Evolutionary conservation across 73 alveolate genomes (phyloP).

Genomic region (Paramecium caudatum): DNA sequence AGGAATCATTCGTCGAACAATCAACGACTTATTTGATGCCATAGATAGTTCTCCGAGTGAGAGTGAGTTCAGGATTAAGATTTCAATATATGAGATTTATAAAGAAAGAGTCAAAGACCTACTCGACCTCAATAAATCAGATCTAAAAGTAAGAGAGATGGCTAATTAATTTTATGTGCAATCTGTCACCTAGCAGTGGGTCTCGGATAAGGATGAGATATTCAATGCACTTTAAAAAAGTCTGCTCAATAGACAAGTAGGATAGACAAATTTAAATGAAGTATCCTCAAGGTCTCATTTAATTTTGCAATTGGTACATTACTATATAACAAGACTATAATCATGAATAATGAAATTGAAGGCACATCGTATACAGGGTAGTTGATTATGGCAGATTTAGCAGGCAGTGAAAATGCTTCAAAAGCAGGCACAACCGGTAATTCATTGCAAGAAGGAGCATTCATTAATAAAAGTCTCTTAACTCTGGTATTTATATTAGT

Average conservation of each 20-base stretch:
- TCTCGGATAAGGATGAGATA: slow-evolving; percentile 84
- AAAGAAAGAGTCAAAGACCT: slow-evolving; percentile 93
- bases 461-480: slow-evolving; percentile 88
- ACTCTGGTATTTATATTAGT: slow-evolving; percentile 69
- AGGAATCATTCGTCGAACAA: slow-evolving; percentile 95
- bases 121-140: slow-evolving; percentile 83
- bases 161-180: slow-evolving; percentile 88
- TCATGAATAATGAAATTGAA: slow-evolving; percentile 66
- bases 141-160: slow-evolving; percentile 91
- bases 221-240: slow-evolving; percentile 89
- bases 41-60: slow-evolving; percentile 87
- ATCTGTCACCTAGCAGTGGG: slow-evolving; percentile 88
- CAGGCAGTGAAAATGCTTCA: slow-evolving; percentile 95
- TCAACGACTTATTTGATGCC: slow-evolving; percentile 87
- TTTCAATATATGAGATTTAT: slow-evolving; percentile 90
- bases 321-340: slow-evolving; percentile 41
- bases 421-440: slow-evolving; percentile 95
- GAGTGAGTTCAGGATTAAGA: slow-evolving; percentile 90
- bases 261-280: slow-evolving; percentile 92
- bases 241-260: slow-evolving; percentile 87
- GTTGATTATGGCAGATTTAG: slow-evolving; percentile 94
- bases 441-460: slow-evolving; percentile 92
- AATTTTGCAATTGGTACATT: slow-evolving; percentile 75
- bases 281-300: slow-evolving; percentile 93
- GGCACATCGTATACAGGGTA: slow-evolving; percentile 79